These are phyloP conservation scores for Taphrina flavorubra DNA, from an alignment of 1,139 yeast species.

Conservation along the genomic window DNA sequence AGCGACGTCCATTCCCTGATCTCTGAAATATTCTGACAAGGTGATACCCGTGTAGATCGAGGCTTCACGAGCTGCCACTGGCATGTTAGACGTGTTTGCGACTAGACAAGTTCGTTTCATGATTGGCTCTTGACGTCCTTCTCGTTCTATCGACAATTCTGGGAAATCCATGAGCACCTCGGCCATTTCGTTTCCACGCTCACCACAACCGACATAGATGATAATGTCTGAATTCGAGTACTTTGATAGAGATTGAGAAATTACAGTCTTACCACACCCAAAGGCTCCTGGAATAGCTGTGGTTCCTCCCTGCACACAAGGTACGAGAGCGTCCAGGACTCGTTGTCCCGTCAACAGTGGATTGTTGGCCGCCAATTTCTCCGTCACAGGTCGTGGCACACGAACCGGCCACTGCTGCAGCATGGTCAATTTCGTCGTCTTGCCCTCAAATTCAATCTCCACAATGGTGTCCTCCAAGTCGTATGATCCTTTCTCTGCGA, in stretches of 20 bases:
- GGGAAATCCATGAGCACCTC: conserved; percentile 99
- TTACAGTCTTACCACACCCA: conserved; percentile 99
- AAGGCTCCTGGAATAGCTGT: conserved; percentile 99
- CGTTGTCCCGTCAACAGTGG: conserved; percentile 98
- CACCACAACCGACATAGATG: conserved; percentile 92
- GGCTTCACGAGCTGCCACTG: conserved; percentile 99
- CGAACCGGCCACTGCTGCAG: conserved; percentile 99
- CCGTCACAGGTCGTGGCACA: conserved; percentile 98
- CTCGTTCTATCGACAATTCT: conserved; percentile 85
- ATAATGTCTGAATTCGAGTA: conserved; percentile 96
- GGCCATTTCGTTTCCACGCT: conserved; percentile 98
- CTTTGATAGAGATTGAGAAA: conserved; percentile 95
- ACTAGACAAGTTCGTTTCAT: conserved; percentile 99
- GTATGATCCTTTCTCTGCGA: conserved; percentile 90
- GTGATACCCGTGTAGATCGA: conserved; percentile 99
- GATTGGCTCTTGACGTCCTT: conserved; percentile 95
- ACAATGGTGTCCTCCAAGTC: conserved; percentile 84
- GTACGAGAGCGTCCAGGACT: conserved; percentile 95
- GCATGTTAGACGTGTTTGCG: conserved; percentile 99
- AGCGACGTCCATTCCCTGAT: conserved; percentile 97
- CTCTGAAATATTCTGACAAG: conserved; percentile 97
- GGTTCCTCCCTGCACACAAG: conserved; percentile 99
- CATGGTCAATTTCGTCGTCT: conserved; percentile 81
- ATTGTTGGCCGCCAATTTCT: conserved; percentile 86
- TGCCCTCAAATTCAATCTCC: conserved; percentile 94